Evolutionary conservation across 441 rosid genomes (phyloP).

Genomic region (Gossypium gossypioides): DNA sequence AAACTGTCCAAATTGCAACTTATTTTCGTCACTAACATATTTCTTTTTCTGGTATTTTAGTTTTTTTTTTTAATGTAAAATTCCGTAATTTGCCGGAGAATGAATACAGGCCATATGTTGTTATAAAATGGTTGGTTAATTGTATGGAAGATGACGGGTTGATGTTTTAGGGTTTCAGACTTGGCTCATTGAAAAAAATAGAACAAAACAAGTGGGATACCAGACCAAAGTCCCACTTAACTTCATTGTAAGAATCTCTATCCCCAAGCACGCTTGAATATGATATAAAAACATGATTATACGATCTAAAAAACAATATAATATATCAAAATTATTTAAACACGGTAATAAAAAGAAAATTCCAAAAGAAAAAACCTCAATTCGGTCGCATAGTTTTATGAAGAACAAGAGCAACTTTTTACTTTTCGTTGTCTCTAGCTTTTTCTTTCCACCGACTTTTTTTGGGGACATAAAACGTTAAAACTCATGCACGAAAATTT

Average conservation of each 20-base stretch:
- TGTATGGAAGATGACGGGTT: neutral
- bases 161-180: neutral
- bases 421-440: too few relatives aligned
- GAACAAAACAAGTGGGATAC: neutral
- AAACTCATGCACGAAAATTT: too few relatives aligned
- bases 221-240: neutral
- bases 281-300: too few relatives aligned
- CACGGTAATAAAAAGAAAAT: too few relatives aligned
- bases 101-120: constrained; percentile 35
- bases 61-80: neutral
- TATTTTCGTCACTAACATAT: neutral
- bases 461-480: too few relatives aligned
- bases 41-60: neutral
- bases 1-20: neutral
- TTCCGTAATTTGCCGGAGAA: constrained; percentile 32
- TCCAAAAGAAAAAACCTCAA: too few relatives aligned
- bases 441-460: too few relatives aligned
- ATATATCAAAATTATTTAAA: neutral
- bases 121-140: neutral
- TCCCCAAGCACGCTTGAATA: too few relatives aligned
- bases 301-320: neutral
- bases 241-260: neutral
- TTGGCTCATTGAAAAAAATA: neutral
- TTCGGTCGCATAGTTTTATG: too few relatives aligned
- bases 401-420: too few relatives aligned